Evolutionary conservation across 306 rosid genomes (phyloP).

Genomic region (Lathyrus oleraceus): DNA sequence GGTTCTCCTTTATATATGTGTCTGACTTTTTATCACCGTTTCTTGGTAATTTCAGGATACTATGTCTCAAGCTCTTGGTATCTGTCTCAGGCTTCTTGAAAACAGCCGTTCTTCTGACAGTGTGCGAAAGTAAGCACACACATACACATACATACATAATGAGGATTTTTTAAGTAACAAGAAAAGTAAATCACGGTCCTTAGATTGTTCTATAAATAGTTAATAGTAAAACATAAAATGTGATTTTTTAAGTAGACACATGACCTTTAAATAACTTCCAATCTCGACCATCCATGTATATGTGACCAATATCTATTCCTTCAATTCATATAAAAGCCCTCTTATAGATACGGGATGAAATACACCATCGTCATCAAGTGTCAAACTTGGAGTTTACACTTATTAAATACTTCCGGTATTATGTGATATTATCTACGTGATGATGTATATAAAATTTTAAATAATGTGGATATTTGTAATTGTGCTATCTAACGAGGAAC

Average conservation of each 20-base stretch:
- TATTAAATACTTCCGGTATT: not conserved
- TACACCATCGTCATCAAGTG: not conserved
- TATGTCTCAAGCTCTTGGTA: constrained; percentile 90
- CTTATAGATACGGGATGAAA: not conserved
- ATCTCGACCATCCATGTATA: not conserved
- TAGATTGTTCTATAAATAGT: not conserved
- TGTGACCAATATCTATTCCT: not conserved
- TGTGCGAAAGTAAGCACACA: constrained; percentile 73
- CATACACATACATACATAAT: too few relatives aligned
- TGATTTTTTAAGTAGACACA: not conserved
- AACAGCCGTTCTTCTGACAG: constrained; percentile 86
- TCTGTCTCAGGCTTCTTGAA: constrained; percentile 93
- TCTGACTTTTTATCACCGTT: constrained; percentile 23
- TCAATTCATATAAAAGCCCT: not conserved
- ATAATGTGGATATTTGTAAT: not conserved
- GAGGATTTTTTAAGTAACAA: not conserved
- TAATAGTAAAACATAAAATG: not conserved
- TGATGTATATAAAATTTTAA: not conserved
- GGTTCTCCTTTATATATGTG: constrained; percentile 18
- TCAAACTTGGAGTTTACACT: not conserved
- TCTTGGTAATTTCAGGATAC: constrained; percentile 60
- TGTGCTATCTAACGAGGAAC: not conserved
- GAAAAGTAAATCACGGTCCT: not conserved
- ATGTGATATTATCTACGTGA: not conserved
- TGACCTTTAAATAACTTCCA: constrained; percentile 1